phyloP scores from a whole-genome alignment of 2,329 filamentous ascomycete species.

The Colletotrichum lupini region DNA sequence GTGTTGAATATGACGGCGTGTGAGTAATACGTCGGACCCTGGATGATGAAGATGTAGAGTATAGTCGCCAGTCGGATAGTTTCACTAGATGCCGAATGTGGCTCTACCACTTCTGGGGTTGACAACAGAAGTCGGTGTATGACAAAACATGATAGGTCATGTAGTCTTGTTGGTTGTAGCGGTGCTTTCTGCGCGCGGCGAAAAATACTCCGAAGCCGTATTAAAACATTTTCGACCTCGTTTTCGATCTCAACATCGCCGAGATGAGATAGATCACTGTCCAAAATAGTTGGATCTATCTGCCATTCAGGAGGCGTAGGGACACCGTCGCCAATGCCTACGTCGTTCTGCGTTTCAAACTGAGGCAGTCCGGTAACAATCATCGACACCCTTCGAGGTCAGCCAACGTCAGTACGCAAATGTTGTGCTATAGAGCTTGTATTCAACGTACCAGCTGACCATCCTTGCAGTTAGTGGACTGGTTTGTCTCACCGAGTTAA shows the following conservation, averaged over 20 bases:
- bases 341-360: slow-evolving; percentile 62
- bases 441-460: slow-evolving; percentile 59
- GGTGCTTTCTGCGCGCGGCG: slow-evolving; percentile 38
- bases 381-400: slow-evolving; percentile 63
- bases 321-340: slow-evolving; percentile 60
- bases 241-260: slow-evolving; percentile 46
- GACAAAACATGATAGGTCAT: slow-evolving; percentile 66
- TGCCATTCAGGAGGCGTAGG: slow-evolving; percentile 61
- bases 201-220: slow-evolving; percentile 9
- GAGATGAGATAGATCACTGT: slow-evolving; percentile 32
- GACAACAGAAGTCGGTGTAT: slow-evolving; percentile 59
- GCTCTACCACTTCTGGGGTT: not conserved
- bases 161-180: slow-evolving; percentile 56
- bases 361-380: slow-evolving; percentile 64
- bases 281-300: slow-evolving; percentile 38
- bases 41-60: slow-evolving; percentile 64
- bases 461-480: slow-evolving; percentile 66
- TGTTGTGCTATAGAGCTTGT: too few relatives aligned
- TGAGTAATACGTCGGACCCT: slow-evolving; percentile 67
- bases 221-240: not conserved
- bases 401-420: too few relatives aligned
- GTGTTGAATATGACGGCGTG: slow-evolving; percentile 54
- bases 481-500: slow-evolving; percentile 56
- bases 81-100: slow-evolving; percentile 45
- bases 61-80: slow-evolving; percentile 58